phyloP scores from a whole-genome alignment of 495 filamentous ascomycete species.

The Aspergillus campestris region DNA sequence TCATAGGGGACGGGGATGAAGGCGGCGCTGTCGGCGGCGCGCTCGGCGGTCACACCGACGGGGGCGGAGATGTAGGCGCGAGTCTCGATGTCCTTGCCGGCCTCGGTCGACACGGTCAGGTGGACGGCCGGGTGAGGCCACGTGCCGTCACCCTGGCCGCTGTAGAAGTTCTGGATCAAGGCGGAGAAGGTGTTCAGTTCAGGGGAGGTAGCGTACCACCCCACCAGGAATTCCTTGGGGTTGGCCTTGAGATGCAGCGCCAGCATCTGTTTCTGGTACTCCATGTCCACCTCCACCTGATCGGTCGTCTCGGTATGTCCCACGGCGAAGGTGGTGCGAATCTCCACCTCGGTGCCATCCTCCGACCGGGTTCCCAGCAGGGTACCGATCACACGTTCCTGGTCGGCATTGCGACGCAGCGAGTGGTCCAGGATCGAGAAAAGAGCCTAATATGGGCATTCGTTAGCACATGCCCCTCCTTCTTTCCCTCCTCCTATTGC shows the following conservation, averaged over 20 bases:
- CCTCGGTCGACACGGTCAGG: slow-evolving; percentile 82
- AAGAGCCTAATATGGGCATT: slow-evolving; percentile 53
- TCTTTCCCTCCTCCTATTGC: background rate
- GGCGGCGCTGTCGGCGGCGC: slow-evolving; percentile 86
- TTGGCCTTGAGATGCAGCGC: slow-evolving; percentile 86
- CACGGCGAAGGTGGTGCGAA: slow-evolving; percentile 92
- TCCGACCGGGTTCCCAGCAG: slow-evolving; percentile 86
- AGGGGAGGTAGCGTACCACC: slow-evolving; percentile 94
- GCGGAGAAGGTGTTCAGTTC: slow-evolving; percentile 97
- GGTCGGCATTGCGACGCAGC: slow-evolving; percentile 76
- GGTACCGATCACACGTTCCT: slow-evolving; percentile 92
- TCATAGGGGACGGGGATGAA: slow-evolving; percentile 96
- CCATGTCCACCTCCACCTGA: slow-evolving; percentile 98
- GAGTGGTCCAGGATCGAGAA: slow-evolving; percentile 98
- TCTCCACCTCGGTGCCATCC: slow-evolving; percentile 92
- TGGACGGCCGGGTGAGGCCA: slow-evolving; percentile 95
- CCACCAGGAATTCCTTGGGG: slow-evolving; percentile 86
- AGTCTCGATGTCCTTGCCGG: slow-evolving; percentile 75
- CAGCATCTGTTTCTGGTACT: slow-evolving; percentile 99
- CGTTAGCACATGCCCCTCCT: background rate
- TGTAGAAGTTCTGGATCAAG: slow-evolving; percentile 99
- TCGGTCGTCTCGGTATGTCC: slow-evolving; percentile 96
- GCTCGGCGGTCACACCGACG: slow-evolving; percentile 88
- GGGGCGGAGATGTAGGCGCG: slow-evolving; percentile 89
- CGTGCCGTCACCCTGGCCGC: slow-evolving; percentile 89